Evolutionary conservation across 2,329 filamentous ascomycete species (phyloP).

Genomic region (Aspergillus transmontanensis): DNA sequence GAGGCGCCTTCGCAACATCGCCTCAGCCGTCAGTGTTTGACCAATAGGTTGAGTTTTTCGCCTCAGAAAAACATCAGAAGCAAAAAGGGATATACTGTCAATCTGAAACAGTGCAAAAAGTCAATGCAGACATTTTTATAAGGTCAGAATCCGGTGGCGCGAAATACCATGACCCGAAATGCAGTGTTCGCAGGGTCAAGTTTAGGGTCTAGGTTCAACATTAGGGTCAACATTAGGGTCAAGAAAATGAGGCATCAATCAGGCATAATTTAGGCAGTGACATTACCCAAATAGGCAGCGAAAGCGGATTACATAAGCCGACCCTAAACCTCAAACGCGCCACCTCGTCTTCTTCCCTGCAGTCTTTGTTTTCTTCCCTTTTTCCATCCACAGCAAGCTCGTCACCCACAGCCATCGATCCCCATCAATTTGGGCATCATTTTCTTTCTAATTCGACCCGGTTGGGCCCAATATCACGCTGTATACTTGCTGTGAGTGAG

Average conservation of each 20-base stretch:
- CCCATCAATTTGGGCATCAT: background rate
- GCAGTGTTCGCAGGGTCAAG: too few species aligned
- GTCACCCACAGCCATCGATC: background rate
- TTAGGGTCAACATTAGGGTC: background rate
- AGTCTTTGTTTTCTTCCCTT: background rate
- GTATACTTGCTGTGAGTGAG: too few species aligned
- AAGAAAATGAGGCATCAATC: background rate
- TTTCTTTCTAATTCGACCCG: background rate
- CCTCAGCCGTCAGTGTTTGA: too few species aligned
- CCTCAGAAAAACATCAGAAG: too few species aligned
- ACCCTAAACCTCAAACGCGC: background rate
- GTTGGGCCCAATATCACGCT: background rate
- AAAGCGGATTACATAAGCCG: background rate
- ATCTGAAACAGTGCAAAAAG: rapidly evolving
- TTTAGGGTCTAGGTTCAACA: too few species aligned
- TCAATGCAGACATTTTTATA: too few species aligned
- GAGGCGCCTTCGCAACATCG: too few species aligned
- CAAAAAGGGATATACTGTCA: rapidly evolving
- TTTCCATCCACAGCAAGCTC: background rate
- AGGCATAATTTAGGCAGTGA: background rate
- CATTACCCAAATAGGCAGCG: background rate
- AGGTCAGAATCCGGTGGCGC: too few species aligned
- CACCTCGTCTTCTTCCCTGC: background rate
- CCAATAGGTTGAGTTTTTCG: too few species aligned
- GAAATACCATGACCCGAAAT: too few species aligned